phyloP scores from a whole-genome alignment of 2,329 filamentous ascomycete genomes.

The Verticillium longisporum region DNA sequence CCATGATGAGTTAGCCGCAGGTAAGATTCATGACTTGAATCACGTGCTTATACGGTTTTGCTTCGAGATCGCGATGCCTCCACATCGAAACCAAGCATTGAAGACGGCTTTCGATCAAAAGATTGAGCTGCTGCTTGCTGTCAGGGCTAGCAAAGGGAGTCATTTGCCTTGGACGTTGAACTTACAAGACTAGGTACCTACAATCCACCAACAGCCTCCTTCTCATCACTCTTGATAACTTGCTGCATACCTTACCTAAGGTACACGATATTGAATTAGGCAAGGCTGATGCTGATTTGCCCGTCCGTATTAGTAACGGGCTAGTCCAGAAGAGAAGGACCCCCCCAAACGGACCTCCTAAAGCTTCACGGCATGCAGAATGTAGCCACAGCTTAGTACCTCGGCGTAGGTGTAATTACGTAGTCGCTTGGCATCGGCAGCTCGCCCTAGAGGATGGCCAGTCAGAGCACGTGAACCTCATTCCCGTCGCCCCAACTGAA shows the following conservation, averaged over 20 bases:
- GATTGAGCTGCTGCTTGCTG: too few species aligned
- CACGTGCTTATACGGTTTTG: background rate
- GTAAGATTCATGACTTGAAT: background rate
- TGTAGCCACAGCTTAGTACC: background rate
- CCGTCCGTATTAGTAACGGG: background rate
- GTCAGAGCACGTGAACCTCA: background rate
- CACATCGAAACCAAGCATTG: too few species aligned
- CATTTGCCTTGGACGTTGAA: too few species aligned
- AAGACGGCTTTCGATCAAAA: too few species aligned
- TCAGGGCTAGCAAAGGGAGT: too few species aligned
- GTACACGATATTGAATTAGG: too few species aligned
- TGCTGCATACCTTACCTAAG: too few species aligned
- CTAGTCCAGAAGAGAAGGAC: background rate
- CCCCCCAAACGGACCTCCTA: background rate
- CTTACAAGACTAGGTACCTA: too few species aligned
- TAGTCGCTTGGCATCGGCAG: slow-evolving; percentile 9
- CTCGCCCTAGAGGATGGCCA: background rate
- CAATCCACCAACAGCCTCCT: too few species aligned
- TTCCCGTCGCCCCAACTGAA: background rate
- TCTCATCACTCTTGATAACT: too few species aligned
- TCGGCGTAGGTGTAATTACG: slow-evolving; percentile 7
- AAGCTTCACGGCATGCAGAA: background rate
- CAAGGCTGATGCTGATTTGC: too few species aligned
- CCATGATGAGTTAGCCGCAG: background rate
- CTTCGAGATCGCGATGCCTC: background rate